These are phyloP conservation scores for Aspergillus amoenus DNA, from an alignment of 2,329 filamentous ascomycete species.

Conservation along the genomic window DNA sequence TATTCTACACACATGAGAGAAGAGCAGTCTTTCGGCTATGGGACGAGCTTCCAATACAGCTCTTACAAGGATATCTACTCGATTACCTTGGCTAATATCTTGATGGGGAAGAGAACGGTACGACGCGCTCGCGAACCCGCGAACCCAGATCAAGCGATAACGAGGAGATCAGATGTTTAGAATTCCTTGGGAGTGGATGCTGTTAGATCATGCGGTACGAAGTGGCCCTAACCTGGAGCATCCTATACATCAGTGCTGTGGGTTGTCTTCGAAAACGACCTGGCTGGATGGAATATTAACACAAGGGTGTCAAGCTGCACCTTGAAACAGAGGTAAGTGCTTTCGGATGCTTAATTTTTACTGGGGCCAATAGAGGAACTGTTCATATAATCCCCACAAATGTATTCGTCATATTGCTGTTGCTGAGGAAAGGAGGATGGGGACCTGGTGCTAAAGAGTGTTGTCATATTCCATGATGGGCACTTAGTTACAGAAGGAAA, in stretches of 20 bases:
- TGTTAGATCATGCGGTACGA: not conserved
- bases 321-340: not conserved
- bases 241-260: not conserved
- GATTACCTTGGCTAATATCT: not conserved
- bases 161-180: not conserved
- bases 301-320: not conserved
- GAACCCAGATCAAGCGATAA: not conserved
- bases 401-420: too few relatives aligned
- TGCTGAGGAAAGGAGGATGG: too few relatives aligned
- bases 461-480: too few relatives aligned
- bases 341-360: not conserved
- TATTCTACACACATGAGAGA: not conserved
- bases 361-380: not conserved
- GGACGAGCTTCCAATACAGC: not conserved
- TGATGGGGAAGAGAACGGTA: not conserved
- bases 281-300: not conserved
- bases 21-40: not conserved
- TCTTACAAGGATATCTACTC: not conserved
- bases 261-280: not conserved
- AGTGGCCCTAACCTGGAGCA: not conserved
- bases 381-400: too few relatives aligned
- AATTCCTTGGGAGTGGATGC: not conserved
- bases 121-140: not conserved
- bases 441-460: too few relatives aligned
- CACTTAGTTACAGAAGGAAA: too few relatives aligned